phyloP scores from a whole-genome alignment of 2,329 filamentous ascomycete species.

The Aciculosporium take region DNA sequence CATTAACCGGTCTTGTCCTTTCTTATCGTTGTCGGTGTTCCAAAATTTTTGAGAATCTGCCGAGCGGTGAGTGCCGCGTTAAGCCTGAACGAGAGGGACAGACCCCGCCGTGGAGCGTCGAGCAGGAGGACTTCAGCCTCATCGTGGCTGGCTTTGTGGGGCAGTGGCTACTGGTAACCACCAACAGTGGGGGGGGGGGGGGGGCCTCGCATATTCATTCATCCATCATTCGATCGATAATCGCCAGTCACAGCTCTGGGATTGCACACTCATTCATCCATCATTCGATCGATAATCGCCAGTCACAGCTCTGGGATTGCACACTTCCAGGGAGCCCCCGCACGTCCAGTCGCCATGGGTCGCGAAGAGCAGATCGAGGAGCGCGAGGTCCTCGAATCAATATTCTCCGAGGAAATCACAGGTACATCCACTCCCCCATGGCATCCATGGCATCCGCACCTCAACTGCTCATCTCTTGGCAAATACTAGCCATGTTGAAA shows the following conservation, averaged over 20 bases:
- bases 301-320: neutral
- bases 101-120: slow-evolving; percentile 9
- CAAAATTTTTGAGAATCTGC: slow-evolving; percentile 17
- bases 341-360: slow-evolving; percentile 32
- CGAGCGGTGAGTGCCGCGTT: slow-evolving; percentile 20
- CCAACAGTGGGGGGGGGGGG: too few relatives aligned
- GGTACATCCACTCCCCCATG: slow-evolving; percentile 34
- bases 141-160: slow-evolving; percentile 11
- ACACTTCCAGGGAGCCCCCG: neutral
- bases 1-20: neutral
- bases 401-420: slow-evolving; percentile 95
- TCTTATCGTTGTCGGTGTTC: slow-evolving; percentile 1
- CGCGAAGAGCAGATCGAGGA: slow-evolving; percentile 89
- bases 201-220: too few relatives aligned
- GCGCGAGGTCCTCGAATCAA: slow-evolving; percentile 93
- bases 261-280: too few relatives aligned
- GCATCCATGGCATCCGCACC: too few relatives aligned
- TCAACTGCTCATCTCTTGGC: neutral
- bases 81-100: slow-evolving; percentile 9
- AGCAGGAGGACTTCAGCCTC: slow-evolving; percentile 5
- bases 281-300: too few relatives aligned
- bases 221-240: neutral
- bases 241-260: neutral
- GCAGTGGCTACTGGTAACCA: too few relatives aligned
- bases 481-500: neutral